Percentiles rank a stretch among this genome's conserved stretches.
Conservation (phyloP, 2,329 filamentous ascomycete genomes). For the Cladosporium halotolerans region DNA sequence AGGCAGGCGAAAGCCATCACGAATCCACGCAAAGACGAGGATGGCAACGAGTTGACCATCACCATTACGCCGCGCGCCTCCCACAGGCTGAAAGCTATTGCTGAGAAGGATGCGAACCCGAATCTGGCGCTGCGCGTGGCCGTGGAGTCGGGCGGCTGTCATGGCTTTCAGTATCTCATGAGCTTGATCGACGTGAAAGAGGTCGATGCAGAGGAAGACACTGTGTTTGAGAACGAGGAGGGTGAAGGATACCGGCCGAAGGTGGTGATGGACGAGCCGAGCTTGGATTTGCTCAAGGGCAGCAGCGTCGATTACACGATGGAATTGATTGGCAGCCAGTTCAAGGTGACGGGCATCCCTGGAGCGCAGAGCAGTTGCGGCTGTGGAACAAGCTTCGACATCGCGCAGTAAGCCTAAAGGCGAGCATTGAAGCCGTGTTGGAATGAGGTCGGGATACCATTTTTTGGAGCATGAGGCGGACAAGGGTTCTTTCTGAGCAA, state of each 20-base stretch:
- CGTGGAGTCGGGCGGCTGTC: constrained; percentile 89
- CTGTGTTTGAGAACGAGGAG: constrained; percentile 66
- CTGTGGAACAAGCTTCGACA: constrained; percentile 95
- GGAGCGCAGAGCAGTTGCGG: constrained; percentile 89
- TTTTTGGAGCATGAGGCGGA: too few relatives aligned
- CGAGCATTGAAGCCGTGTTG: too few relatives aligned
- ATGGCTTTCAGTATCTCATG: constrained; percentile 98
- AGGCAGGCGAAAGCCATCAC: constrained; percentile 35
- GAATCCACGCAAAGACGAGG: constrained; percentile 74
- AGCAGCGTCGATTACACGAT: constrained; percentile 96
- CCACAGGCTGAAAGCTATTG: constrained; percentile 62
- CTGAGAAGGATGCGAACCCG: constrained; percentile 54
- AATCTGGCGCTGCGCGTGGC: constrained; percentile 81
- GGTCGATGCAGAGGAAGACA: constrained; percentile 70
- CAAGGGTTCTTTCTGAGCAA: too few relatives aligned
- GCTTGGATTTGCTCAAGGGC: constrained; percentile 79
- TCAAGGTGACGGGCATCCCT: constrained; percentile 94
- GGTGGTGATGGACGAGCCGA: constrained; percentile 81
- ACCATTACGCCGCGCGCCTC: constrained; percentile 79
- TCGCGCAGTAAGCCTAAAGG: constrained; percentile 44
- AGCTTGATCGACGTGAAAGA: constrained; percentile 60
- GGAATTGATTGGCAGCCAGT: constrained; percentile 91
- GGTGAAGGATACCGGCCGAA: constrained; percentile 56
- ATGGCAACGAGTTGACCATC: constrained; percentile 76
- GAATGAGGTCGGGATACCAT: too few relatives aligned